Percentiles rank a stretch among this genome's conserved stretches.
phyloP scores from a whole-genome alignment of 495 filamentous ascomycete species.

The Aspergillus saccharolyticus region DNA sequence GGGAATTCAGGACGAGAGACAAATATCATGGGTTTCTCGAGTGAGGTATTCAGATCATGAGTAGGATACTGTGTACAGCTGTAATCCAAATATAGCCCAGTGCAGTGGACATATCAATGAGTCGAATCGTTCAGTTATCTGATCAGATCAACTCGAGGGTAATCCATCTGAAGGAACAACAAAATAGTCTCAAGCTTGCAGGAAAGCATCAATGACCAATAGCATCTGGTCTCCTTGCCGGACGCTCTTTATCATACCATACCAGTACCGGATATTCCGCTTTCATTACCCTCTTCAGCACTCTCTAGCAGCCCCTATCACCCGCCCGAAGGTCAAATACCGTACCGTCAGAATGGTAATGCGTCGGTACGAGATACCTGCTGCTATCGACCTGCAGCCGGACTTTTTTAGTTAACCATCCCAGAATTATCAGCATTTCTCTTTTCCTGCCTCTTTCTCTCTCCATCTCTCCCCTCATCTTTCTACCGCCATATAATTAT shows the following conservation, averaged over 20 bases:
- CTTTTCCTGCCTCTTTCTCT: not conserved
- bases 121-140: too few relatives aligned
- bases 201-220: not conserved
- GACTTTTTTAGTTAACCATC: slow-evolving; percentile 4
- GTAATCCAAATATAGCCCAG: too few relatives aligned
- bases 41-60: too few relatives aligned
- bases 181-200: not conserved
- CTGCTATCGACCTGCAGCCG: not conserved
- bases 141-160: too few relatives aligned
- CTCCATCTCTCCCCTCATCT: slow-evolving; percentile 2
- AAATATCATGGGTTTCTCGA: too few relatives aligned
- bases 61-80: too few relatives aligned
- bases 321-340: not conserved
- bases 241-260: not conserved
- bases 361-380: not conserved
- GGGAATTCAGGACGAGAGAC: not conserved
- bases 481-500: slow-evolving; percentile 1
- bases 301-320: not conserved
- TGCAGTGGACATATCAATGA: too few relatives aligned
- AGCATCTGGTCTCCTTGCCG: not conserved
- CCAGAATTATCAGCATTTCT: slow-evolving; percentile 6
- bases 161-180: too few relatives aligned
- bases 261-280: not conserved
- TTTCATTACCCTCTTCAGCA: not conserved
- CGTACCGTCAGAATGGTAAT: not conserved